Conservation (phyloP, 208 protist species). For the Leishmania turanica region DNA sequence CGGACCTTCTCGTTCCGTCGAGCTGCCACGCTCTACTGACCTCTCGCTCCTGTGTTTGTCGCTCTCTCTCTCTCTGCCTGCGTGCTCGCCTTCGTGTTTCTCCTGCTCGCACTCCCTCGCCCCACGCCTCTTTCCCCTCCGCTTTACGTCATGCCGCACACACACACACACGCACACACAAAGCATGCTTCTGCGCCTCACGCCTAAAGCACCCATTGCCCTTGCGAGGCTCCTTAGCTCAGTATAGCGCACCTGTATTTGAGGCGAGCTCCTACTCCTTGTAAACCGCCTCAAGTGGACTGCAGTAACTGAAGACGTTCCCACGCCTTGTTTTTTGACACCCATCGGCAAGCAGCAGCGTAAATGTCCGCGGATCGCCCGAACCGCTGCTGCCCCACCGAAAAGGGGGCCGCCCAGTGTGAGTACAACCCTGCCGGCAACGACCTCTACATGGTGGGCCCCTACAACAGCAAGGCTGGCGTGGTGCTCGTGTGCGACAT, state of each 20-base stretch:
- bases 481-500: slow-evolving; percentile 59
- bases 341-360: background rate
- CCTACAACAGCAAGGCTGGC: slow-evolving; percentile 40
- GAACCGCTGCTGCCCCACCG: slow-evolving; percentile 55
- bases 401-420: slow-evolving; percentile 24
- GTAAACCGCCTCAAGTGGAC: background rate
- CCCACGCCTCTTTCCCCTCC: background rate
- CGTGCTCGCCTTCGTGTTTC: background rate
- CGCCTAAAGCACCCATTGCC: background rate
- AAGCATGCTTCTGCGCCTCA: background rate
- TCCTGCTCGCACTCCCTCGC: background rate
- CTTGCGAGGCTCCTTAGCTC: background rate
- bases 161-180: too few relatives aligned
- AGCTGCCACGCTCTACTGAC: background rate
- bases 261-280: too few relatives aligned
- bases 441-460: slow-evolving; percentile 48
- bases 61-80: background rate
- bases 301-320: background rate
- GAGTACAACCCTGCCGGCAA: slow-evolving; percentile 31
- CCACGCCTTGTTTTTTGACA: background rate
- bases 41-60: background rate
- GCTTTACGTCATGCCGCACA: background rate
- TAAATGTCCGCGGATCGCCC: slow-evolving; percentile 12
- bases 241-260: background rate
- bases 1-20: background rate